Evolutionary conservation across 805 yeast species (phyloP), one percentile per base, ranked within the genome.

Genomic region (Sugiyamaella marilandica): DNA sequence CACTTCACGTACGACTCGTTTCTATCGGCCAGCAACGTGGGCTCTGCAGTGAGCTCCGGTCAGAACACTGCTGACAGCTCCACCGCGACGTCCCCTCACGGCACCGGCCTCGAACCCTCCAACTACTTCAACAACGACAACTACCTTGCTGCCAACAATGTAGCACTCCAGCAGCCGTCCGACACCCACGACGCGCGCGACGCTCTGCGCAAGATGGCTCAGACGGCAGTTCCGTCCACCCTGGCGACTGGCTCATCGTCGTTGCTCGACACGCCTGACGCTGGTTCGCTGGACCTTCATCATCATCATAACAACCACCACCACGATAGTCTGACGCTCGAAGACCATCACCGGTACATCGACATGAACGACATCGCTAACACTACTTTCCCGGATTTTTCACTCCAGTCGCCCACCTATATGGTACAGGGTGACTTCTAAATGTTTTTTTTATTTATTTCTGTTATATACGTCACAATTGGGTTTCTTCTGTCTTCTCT

Each of bases 61-160:
- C 47, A 5, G 8, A 26, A 31, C 24, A 44, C 35, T 2, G 47
- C 47, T 8, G 24, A 39, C 14, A 39, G 43, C 43, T 39, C 43
- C 13, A 29, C 18, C 13, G 47, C 46, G 5, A 31, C 50, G 5
- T 52, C 57, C 4, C 57, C 54, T 10, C 41, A 39, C 24, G 19
- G 43, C 43, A 19, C 11, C 19, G 43, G 24, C 4, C 16, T 39
- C 24, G 43, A 39, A 10, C 43, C 43, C 24, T 24, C 43, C 11
- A 11, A 39, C 13, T 39, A n/a, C 24, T n/a, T n/a, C 19, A 39
- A 39, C 19, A 16, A 39, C 16, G 43, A 39, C 13, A 39, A 24
- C 43, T 39, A 39, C 19, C 19, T 16, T 21, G 14, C 43, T 7
- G 43, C 21, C 13, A n/a, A 21, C 9, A 16, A 3, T 5, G 24